These are phyloP conservation scores for Hanseniaspora clermontiae DNA, from an alignment of 805 yeast genomes.

Conservation along the genomic window DNA sequence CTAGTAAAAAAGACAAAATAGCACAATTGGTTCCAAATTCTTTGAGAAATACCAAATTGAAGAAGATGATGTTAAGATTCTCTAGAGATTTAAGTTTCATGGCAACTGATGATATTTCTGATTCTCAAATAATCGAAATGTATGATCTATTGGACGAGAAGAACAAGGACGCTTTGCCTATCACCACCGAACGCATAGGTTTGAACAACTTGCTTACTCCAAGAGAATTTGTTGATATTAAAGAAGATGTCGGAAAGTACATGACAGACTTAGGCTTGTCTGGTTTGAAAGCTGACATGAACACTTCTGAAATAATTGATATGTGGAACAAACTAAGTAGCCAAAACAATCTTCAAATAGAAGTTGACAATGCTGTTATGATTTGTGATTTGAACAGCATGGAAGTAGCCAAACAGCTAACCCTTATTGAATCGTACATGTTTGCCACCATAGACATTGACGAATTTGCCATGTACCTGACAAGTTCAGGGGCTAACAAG, in stretches of 20 bases:
- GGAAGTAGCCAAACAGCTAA: constrained; percentile 66
- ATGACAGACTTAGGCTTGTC: constrained; percentile 29
- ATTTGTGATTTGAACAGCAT: constrained; percentile 45
- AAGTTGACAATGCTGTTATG: constrained; percentile 13
- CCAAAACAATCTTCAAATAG: not conserved
- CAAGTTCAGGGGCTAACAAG: constrained; percentile 47
- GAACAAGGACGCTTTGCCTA: constrained; percentile 26
- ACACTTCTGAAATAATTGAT: constrained; percentile 42
- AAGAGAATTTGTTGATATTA: constrained; percentile 28
- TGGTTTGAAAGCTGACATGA: constrained; percentile 4
- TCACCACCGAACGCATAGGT: constrained; percentile 24
- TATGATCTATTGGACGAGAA: constrained; percentile 41
- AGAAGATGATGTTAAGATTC: constrained; percentile 3
- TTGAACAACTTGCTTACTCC: constrained; percentile 30
- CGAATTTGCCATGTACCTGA: constrained; percentile 49
- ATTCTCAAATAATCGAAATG: constrained; percentile 41
- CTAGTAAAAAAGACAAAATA: constrained; percentile 17
- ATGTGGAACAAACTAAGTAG: constrained; percentile 26
- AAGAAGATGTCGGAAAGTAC: constrained; percentile 40
- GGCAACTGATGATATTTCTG: constrained; percentile 19
- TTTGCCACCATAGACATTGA: constrained; percentile 51
- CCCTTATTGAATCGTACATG: constrained; percentile 55
- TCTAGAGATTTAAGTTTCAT: constrained; percentile 2
- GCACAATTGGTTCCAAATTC: constrained; percentile 15
- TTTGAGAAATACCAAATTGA: constrained; percentile 10